Conservation (phyloP, 352 stramenopile genomes). For the Phytophthora constricta region DNA sequence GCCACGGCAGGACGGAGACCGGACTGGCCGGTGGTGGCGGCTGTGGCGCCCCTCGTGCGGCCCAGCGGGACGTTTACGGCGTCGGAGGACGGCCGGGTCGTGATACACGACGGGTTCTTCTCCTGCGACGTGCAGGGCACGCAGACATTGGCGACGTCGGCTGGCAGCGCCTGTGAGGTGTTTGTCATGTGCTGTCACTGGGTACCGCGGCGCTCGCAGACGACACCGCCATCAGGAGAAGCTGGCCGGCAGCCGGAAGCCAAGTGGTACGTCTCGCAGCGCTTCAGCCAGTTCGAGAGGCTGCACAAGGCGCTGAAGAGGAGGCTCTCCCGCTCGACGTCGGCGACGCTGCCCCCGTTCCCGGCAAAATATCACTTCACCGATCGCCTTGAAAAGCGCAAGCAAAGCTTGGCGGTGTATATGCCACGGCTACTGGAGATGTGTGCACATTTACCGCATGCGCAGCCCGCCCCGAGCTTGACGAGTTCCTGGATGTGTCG, state of each 20-base stretch:
- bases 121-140: slow-evolving; percentile 40
- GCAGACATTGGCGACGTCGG: slow-evolving; percentile 29
- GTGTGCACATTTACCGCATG: slow-evolving; percentile 39
- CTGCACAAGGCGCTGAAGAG: slow-evolving; percentile 43
- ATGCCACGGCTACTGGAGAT: slow-evolving; percentile 42
- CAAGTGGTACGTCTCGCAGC: slow-evolving; percentile 53
- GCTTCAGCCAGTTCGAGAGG: slow-evolving; percentile 52
- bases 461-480: slow-evolving; percentile 39
- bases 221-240: background rate
- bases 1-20: slow-evolving; percentile 9
- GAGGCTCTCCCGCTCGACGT: slow-evolving; percentile 27
- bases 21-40: slow-evolving; percentile 22
- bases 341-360: slow-evolving; percentile 38
- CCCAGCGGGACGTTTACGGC: slow-evolving; percentile 23
- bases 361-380: slow-evolving; percentile 49
- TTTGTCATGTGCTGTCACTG: slow-evolving; percentile 51
- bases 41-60: slow-evolving; percentile 1
- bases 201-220: slow-evolving; percentile 17
- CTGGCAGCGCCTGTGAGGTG: slow-evolving; percentile 33
- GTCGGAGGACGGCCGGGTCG: slow-evolving; percentile 31
- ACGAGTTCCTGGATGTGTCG: slow-evolving; percentile 50
- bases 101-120: slow-evolving; percentile 42
- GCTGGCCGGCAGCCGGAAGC: slow-evolving; percentile 12
- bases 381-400: slow-evolving; percentile 42
- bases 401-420: slow-evolving; percentile 41